Base-by-base conservation (phyloP, 768 basidiomycete species). In the Amanita pseudoporphyria region DNA sequence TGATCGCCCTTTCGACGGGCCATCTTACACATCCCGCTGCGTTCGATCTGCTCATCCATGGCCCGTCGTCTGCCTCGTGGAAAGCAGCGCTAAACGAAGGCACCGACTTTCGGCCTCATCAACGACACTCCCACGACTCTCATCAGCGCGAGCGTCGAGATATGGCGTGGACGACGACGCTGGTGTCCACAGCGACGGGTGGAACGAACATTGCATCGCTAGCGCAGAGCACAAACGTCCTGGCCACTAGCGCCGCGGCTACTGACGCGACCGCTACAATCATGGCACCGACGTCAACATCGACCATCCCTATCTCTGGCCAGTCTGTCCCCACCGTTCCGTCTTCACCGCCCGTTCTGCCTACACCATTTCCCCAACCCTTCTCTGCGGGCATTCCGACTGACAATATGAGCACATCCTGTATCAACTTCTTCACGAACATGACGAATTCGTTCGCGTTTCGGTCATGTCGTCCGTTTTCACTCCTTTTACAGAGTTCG, bases 361-460 rank as follows among this genome's bases (percentile, higher is more conserved):
- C 87, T 6, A 79, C 77, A 5, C 88, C 88, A 0, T 89, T 91
- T 61, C 85, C 85, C 3, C 85, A 87, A 53, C 73, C 86, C 0
- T 81, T 81, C 60, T 87, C 87, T 58, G 69, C 74, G 5, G 72
- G 73, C 2, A 60, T 91, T 44, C 67, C 76, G 13, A 62, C 71
- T 37, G 86, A 88, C 62, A 89, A 87, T 58, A 78, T 83, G 13
- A 78, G 79, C 30, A 55, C 64, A 12, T 63, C 71, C 39, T 94
- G 90, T 59, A 73, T 77, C 42, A 69, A 72, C 38, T 92, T 90
- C 64, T 85, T 92, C 62, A 54, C 67, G 13, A 87, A 85, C 53
- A 90, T 92, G 82, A 84, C 86, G 0, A 68, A 70, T 52, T 64
- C 72, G 2, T 41, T 61, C 4, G 57, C 78, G 0, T 89, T 91